Evolutionary conservation across 2,329 filamentous ascomycete genomes (phyloP).

Genomic region (Sclerotiophoma versabilis): DNA sequence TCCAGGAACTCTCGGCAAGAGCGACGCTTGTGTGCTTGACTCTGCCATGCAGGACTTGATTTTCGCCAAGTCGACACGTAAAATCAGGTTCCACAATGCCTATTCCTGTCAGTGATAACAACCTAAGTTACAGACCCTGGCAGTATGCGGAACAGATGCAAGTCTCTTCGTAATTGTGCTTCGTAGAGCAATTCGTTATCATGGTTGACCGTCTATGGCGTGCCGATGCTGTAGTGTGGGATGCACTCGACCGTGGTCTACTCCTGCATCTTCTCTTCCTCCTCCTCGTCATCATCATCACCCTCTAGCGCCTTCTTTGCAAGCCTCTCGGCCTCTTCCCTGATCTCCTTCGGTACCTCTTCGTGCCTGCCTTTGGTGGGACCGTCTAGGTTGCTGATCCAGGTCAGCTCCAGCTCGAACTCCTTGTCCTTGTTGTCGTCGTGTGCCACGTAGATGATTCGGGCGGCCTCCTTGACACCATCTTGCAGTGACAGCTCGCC

Average conservation of each 20-base stretch:
- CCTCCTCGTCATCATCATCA: conserved; percentile 83
- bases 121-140: neutral
- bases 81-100: neutral
- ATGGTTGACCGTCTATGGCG: conserved; percentile 38
- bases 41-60: neutral
- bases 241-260: conserved; percentile 53
- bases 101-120: neutral
- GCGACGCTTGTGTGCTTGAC: neutral
- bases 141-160: conserved; percentile 1
- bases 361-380: conserved; percentile 92
- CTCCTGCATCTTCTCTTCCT: conserved; percentile 92
- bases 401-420: conserved; percentile 99
- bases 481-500: conserved; percentile 80
- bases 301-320: conserved; percentile 89
- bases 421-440: conserved; percentile 99
- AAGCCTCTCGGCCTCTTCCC: conserved; percentile 89
- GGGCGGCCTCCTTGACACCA: conserved; percentile 92
- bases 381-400: conserved; percentile 85
- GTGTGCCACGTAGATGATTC: conserved; percentile 96
- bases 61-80: neutral
- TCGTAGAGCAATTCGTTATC: conserved; percentile 34
- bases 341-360: conserved; percentile 88
- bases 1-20: conserved; percentile 3
- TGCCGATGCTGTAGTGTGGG: conserved; percentile 26
- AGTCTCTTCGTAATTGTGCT: conserved; percentile 25